Percentiles rank a stretch among this genome's conserved stretches.
These are phyloP conservation scores for Lagenaria siceraria DNA, from an alignment of 306 rosid species.

Conservation along the genomic window DNA sequence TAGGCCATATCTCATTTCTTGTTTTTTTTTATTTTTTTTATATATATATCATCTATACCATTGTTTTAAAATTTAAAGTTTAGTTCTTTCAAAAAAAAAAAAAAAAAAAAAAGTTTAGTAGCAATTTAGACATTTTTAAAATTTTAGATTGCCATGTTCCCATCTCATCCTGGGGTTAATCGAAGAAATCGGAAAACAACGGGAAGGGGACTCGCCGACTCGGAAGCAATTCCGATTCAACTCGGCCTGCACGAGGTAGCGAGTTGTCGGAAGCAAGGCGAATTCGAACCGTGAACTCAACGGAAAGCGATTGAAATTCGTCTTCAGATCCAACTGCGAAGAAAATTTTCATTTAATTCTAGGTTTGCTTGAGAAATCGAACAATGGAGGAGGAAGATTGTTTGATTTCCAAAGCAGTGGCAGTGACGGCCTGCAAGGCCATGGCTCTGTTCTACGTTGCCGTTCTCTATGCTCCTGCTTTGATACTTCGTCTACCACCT, in stretches of 20 bases:
- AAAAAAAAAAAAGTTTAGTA: too few species aligned
- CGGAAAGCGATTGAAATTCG: neutral
- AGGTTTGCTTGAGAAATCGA: neutral
- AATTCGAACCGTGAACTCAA: neutral
- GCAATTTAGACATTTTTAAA: too few species aligned
- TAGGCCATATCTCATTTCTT: too few species aligned
- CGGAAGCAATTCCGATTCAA: neutral
- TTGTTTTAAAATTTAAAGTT: too few species aligned
- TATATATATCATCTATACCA: too few species aligned
- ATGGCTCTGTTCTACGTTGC: constrained; percentile 68
- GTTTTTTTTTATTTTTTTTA: too few species aligned
- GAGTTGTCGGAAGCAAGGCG: neutral
- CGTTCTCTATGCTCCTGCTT: constrained; percentile 62
- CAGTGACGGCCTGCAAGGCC: constrained; percentile 35
- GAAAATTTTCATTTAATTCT: neutral
- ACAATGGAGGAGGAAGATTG: constrained; percentile 40
- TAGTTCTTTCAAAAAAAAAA: too few species aligned
- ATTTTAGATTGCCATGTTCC: too few species aligned
- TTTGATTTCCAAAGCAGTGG: constrained; percentile 29
- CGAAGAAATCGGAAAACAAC: neutral
- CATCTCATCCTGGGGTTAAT: neutral
- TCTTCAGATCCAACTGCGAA: neutral
- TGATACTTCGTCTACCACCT: constrained; percentile 65
- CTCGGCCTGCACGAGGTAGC: neutral
- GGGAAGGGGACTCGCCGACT: neutral